Evolutionary conservation across 257 asterid species (phyloP), one percentile per base, ranked within the genome.

Genomic region (Solanum habrochaites): DNA sequence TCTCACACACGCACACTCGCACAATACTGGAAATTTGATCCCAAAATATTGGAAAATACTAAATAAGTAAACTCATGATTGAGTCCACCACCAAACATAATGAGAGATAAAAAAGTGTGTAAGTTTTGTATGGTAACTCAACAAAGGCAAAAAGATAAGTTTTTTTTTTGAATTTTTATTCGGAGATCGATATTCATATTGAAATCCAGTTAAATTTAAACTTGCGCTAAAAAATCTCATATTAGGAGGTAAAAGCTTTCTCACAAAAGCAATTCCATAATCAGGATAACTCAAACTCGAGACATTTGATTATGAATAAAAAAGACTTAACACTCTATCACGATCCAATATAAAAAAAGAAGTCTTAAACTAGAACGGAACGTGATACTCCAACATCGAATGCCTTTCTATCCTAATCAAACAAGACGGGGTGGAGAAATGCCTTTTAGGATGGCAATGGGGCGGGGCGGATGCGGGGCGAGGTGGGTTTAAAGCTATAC

Each of bases 171-270:
- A 6, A 6, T 37, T 37, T 37, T 37, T 6, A 37, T 37, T 37
- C 0, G 7, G 7, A 35, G 7, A 37, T 5, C 10, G 23, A 52
- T 52, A 56, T 7, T 18, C 64, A 56, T 0, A 20, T 56, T 20
- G 4, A 18, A 56, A 1, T 56, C 2, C 1, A 0, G 0, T 16
- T 20, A 56, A 56, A 56, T 7, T 56, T 0, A 0, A 16, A 56
- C 0, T 56, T 56, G 21, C 2, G 0, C 64, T 7, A 2, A 20
- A 56, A 18, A 56, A 56, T 56, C 2, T 56, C n/a, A 56, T 56
- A 56, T 18, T 56, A 3, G 11, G 1, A 0, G 11, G 5, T 56
- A 18, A 56, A 56, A 56, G 1, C 11, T 56, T 0, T 9, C 11
- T 56, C 20, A 52, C 4, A 52, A 52, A 56, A 7, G 11, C 21